Evolutionary conservation across 805 yeast species (phyloP).

Genomic region (Middelhovenomyces tepae): DNA sequence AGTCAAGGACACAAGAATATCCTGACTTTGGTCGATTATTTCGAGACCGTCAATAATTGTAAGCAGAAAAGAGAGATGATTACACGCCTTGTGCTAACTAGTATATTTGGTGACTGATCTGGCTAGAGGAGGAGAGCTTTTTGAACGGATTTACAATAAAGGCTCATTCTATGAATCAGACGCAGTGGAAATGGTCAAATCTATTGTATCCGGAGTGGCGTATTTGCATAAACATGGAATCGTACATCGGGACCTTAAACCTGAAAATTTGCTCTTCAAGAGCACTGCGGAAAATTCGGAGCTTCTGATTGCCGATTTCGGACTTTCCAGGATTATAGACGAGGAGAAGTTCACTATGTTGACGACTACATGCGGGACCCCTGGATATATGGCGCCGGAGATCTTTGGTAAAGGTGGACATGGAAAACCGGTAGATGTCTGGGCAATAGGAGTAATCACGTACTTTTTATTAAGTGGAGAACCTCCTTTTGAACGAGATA

Average conservation of each 20-base stretch:
- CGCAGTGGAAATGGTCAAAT: conserved; percentile 40
- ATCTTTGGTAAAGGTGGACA: conserved; percentile 46
- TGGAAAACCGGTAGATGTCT: conserved; percentile 53
- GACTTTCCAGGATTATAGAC: conserved; percentile 46
- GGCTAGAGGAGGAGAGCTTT: conserved; percentile 61
- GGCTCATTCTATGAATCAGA: conserved; percentile 41
- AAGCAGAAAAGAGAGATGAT: too few species aligned
- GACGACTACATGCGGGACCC: conserved; percentile 54
- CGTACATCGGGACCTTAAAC: conserved; percentile 65
- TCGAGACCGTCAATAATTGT: conserved; percentile 53
- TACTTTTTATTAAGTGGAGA: conserved; percentile 67
- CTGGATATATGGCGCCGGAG: conserved; percentile 73
- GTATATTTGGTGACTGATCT: conserved; percentile 54
- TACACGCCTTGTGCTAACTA: too few species aligned
- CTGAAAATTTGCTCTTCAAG: conserved; percentile 56
- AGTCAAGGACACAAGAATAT: conserved; percentile 46
- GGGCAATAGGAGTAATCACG: conserved; percentile 69
- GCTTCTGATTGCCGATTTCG: conserved; percentile 53
- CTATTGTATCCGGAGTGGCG: conserved; percentile 45
- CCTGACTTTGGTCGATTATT: conserved; percentile 55
- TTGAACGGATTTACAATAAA: conserved; percentile 44
- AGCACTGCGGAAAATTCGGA: conserved; percentile 31
- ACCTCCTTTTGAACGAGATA: conserved; percentile 70
- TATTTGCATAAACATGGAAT: conserved; percentile 52
- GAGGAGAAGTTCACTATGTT: conserved; percentile 31